Conservation (phyloP, 2,329 filamentous ascomycete species). For the Decorospora gaudefroyi region DNA sequence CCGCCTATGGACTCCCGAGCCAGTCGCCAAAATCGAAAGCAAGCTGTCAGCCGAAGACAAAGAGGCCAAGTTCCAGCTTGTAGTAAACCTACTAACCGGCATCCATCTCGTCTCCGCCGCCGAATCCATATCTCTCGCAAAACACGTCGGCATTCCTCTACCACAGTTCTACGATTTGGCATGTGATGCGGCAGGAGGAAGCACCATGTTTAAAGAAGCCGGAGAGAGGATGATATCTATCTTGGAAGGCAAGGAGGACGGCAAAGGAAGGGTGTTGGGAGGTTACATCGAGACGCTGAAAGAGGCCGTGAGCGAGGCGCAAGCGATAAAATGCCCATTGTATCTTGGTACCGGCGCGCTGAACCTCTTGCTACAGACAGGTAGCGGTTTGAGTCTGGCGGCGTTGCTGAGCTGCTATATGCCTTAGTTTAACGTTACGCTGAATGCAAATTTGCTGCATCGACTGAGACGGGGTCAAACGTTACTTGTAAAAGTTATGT, state of each 20-base stretch:
- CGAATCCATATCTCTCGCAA: conserved; percentile 46
- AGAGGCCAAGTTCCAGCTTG: conserved; percentile 42
- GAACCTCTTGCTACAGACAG: conserved; percentile 37
- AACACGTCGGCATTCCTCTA: conserved; percentile 46
- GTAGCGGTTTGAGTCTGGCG: conserved; percentile 26
- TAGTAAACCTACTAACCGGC: conserved; percentile 40
- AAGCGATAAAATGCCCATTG: conserved; percentile 42
- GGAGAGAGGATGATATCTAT: conserved; percentile 42
- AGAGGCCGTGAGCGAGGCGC: conserved; percentile 39
- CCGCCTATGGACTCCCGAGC: conserved; percentile 55
- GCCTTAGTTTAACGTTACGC: no score
- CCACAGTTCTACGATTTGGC: conserved; percentile 45
- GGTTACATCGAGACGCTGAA: conserved; percentile 32
- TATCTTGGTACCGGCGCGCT: conserved; percentile 43
- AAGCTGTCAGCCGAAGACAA: conserved; percentile 33
- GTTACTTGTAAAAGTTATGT: no score
- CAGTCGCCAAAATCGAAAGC: conserved; percentile 44
- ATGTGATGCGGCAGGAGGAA: conserved; percentile 46
- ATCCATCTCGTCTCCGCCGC: conserved; percentile 47
- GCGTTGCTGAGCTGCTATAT: conserved; percentile 34
- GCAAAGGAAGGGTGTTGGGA: conserved; percentile 22
- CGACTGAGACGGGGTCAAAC: no score
- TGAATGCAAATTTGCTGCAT: no score
- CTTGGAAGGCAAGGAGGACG: conserved; percentile 36
- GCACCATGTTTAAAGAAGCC: conserved; percentile 40